phyloP scores from a whole-genome alignment of 23 red algal genomes.

The Chondrus crispus region DNA sequence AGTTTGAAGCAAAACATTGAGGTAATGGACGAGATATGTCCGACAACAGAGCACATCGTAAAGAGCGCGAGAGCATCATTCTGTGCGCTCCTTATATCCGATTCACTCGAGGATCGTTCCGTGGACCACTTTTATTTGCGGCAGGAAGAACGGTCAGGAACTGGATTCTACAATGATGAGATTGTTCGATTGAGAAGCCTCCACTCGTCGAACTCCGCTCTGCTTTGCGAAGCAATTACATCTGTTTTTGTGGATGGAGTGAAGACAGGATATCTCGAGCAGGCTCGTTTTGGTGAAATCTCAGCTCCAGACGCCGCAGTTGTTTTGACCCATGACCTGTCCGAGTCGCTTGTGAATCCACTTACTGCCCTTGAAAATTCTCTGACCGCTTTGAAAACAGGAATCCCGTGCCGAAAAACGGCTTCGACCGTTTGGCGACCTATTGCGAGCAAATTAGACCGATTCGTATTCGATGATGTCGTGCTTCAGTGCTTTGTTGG shows the following conservation, averaged over 20 bases:
- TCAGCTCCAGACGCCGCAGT: conserved; percentile 49
- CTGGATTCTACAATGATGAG: conserved; percentile 40
- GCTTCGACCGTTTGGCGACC: conserved; percentile 51
- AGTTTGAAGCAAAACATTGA: conserved; percentile 29
- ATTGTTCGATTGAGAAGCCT: conserved; percentile 39
- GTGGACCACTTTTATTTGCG: conserved; percentile 50
- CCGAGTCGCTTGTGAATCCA: conserved; percentile 38
- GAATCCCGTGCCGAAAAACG: conserved; percentile 47
- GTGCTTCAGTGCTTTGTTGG: conserved; percentile 55
- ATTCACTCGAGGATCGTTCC: conserved; percentile 29
- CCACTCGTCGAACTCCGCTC: conserved; percentile 36
- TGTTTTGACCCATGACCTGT: conserved; percentile 69
- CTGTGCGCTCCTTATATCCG: conserved; percentile 31
- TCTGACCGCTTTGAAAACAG: conserved; percentile 3
- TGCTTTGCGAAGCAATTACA: conserved; percentile 37
- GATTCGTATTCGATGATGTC: conserved; percentile 54
- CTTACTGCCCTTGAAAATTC: conserved; percentile 35
- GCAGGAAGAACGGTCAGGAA: conserved; percentile 14
- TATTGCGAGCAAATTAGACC: conserved; percentile 43
- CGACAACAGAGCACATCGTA: conserved; percentile 22
- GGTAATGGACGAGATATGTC: neutral
- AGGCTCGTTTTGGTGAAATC: conserved; percentile 61
- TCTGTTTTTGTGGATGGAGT: conserved; percentile 37
- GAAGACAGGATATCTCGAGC: conserved; percentile 14
- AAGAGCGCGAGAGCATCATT: conserved; percentile 34